Evolutionary conservation across 2,329 filamentous ascomycete species (phyloP), one percentile per base, ranked within the genome.

Genomic region (Amphichorda felina): DNA sequence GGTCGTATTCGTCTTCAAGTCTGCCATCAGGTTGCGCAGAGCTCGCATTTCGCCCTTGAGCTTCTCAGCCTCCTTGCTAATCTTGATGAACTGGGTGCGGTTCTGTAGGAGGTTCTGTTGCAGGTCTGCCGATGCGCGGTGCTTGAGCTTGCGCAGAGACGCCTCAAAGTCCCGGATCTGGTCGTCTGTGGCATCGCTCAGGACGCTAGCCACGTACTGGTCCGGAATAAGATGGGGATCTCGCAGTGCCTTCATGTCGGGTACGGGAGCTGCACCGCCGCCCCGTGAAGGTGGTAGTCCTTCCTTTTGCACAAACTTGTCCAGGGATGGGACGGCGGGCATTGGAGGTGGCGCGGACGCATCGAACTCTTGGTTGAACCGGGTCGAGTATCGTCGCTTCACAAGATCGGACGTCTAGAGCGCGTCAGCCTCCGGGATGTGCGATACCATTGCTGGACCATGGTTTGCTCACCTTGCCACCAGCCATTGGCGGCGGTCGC

Each of bases 1-100:
- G 14, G 70, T 78, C 2, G 78, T 82, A 40, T 87, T 86, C 7
- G 75, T 70, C 48, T 86, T 96, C 38, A 98, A 70, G 45, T 98
- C 91, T 3, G 86, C 79, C 81, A 98, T 95, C 35, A 96, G 70
- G 44, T 85, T 85, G 30, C 84, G 77, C 22, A 98, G 72, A 6
- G 84, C 84, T 35, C 85, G 76, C 91, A 98, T 96, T 57, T 98
- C 91, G 37, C 77, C 76, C 61, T 96, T 96, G 39, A 98, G 75
- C 63, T 94, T 95, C 60, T 98, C 91, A 2, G 93, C 91, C 62
- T 98, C 91, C 60, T 96, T 95, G 55, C 88, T 95, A 57, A 98
- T 96, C 59, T 94, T 94, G 67, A 98, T 96, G 53, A 98, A 98
- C 51, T 96, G 91, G 0, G 86, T 94, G 33, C 91, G 79, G 58